Conservation (phyloP, 768 basidiomycete species). For the Saitozyma sp. region DNA sequence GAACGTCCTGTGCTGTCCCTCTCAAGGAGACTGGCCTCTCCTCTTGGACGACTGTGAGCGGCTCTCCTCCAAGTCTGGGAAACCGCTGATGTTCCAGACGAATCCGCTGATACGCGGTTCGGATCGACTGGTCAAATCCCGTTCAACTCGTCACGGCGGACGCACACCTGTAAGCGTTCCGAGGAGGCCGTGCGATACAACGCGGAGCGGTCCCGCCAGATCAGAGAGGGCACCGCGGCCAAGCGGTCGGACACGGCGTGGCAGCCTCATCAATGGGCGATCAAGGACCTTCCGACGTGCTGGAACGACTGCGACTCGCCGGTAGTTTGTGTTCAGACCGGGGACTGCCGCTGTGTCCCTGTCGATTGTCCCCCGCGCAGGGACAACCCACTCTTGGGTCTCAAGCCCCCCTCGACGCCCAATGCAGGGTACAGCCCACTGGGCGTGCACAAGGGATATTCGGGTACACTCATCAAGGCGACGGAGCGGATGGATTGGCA, state of each 20-base stretch:
- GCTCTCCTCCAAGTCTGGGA: conserved; percentile 1
- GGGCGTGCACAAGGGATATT: conserved; percentile 3
- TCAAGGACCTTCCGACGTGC: conserved; percentile 46
- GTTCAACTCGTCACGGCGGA: conserved; percentile 40
- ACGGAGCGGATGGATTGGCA: conserved; percentile 30
- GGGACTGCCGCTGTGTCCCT: conserved; percentile 50
- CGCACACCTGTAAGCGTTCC: conserved; percentile 34
- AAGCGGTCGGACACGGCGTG: conserved; percentile 6
- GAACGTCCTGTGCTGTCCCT: conserved; percentile 48
- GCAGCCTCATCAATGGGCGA: conserved; percentile 38
- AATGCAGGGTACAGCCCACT: not conserved
- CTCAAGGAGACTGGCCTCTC: conserved; percentile 48
- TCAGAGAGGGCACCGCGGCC: conserved; percentile 3
- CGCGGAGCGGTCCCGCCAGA: conserved; percentile 13
- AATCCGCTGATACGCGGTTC: conserved; percentile 45
- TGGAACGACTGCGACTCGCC: conserved; percentile 52
- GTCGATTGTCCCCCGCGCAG: conserved; percentile 43
- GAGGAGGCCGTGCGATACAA: conserved; percentile 26
- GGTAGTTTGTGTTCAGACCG: conserved; percentile 50
- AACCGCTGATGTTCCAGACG: conserved; percentile 22
- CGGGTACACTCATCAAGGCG: conserved; percentile 7
- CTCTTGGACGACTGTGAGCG: conserved; percentile 48
- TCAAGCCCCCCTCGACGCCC: conserved; percentile 10
- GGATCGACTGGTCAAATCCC: conserved; percentile 48
- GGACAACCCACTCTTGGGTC: conserved; percentile 34